A percentile compares a stretch with the other conserved stretches of the same genome.
Evolutionary conservation across 805 yeast genomes (phyloP).

Genomic region (Yarrowia divulgata): DNA sequence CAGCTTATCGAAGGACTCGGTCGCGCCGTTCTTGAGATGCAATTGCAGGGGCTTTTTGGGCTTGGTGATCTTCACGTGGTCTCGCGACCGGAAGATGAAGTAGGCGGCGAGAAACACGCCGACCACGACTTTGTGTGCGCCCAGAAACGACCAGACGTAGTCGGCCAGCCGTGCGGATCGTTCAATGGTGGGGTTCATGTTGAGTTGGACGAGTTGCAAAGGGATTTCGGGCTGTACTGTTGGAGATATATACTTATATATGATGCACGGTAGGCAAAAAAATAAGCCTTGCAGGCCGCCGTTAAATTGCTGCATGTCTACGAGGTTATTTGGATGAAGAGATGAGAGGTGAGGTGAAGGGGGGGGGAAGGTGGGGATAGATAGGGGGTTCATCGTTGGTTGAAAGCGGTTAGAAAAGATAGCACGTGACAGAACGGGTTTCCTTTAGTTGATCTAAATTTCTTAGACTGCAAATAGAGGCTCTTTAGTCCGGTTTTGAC

Average conservation of each 20-base stretch:
- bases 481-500: too few species aligned
- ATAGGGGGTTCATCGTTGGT: not conserved
- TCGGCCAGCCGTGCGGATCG: constrained; percentile 20
- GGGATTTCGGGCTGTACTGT: not conserved
- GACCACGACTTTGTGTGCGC: constrained; percentile 11
- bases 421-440: too few species aligned
- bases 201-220: not conserved
- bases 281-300: constrained; percentile 24
- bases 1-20: constrained; percentile 47
- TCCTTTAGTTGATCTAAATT: too few species aligned
- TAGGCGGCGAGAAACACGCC: constrained; percentile 17
- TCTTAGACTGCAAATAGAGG: too few species aligned
- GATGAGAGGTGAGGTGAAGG: not conserved
- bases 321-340: not conserved
- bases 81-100: constrained; percentile 6
- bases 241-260: not conserved
- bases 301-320: constrained; percentile 9
- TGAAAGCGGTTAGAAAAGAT: too few species aligned
- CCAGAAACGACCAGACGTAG: constrained; percentile 31
- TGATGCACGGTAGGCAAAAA: not conserved
- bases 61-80: constrained; percentile 30
- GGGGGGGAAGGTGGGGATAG: not conserved
- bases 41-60: constrained; percentile 41
- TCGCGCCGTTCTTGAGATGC: constrained; percentile 39
- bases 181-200: constrained; percentile 23